These are phyloP conservation scores for Phytophthora foliorum DNA, from an alignment of 352 stramenopile species.

Conservation along the genomic window DNA sequence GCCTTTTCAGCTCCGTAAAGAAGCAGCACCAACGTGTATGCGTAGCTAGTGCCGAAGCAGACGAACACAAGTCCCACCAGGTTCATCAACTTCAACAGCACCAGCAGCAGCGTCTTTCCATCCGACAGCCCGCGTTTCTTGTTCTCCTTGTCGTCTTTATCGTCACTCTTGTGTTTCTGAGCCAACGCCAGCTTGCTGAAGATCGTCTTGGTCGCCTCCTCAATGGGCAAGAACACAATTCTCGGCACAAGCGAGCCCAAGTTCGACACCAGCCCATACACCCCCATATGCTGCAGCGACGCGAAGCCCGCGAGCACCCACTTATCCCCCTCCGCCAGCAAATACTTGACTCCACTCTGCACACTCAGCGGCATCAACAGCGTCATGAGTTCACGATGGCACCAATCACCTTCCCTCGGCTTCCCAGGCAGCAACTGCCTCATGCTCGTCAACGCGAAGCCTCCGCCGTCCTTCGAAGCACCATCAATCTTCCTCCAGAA, in stretches of 20 bases:
- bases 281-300: constrained; percentile 94
- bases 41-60: constrained; percentile 87
- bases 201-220: constrained; percentile 96
- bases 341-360: constrained; percentile 97
- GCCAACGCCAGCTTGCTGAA: constrained; percentile 91
- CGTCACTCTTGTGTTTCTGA: constrained; percentile 29
- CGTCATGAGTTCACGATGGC: constrained; percentile 67
- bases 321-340: constrained; percentile 97
- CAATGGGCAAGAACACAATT: constrained; percentile 96
- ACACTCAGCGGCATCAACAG: constrained; percentile 84
- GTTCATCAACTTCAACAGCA: constrained; percentile 89
- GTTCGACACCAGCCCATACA: constrained; percentile 97
- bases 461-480: constrained; percentile 8
- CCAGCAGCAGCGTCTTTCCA: constrained; percentile 61
- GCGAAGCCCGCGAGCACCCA: constrained; percentile 94
- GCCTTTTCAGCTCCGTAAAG: constrained; percentile 85
- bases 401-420: constrained; percentile 31
- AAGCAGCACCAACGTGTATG: constrained; percentile 80
- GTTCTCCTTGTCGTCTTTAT: constrained; percentile 17
- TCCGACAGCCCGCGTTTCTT: constrained; percentile 45
- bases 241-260: constrained; percentile 96
- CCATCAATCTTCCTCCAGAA: constrained; percentile 61
- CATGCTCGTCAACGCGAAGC: constrained; percentile 61
- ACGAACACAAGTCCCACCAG: constrained; percentile 86
- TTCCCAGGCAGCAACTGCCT: constrained; percentile 60